These are phyloP conservation scores for Chrysophaeum taylorii DNA, from an alignment of 352 stramenopile species.

Conservation along the genomic window DNA sequence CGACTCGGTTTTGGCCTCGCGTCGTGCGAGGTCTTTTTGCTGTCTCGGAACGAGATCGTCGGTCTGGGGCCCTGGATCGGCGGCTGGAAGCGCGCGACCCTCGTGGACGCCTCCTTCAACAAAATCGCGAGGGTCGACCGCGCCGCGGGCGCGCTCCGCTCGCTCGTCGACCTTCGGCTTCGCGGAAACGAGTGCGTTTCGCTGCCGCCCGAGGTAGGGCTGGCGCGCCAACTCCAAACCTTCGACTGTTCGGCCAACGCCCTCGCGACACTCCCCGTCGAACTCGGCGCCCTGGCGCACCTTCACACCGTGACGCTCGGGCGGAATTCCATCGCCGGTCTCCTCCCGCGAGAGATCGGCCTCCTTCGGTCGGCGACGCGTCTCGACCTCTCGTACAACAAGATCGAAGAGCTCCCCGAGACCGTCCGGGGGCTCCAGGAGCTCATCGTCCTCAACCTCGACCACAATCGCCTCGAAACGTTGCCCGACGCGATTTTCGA, in stretches of 20 bases:
- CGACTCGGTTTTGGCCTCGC: not conserved
- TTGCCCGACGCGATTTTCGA: not conserved
- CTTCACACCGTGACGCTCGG: not conserved
- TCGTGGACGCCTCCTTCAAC: not conserved
- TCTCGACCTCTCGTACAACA: not conserved
- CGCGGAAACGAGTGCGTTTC: not conserved
- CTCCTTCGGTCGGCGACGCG: not conserved
- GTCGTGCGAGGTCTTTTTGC: not conserved
- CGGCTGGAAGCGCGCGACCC: not conserved
- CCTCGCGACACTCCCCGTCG: not conserved
- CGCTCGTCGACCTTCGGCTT: not conserved
- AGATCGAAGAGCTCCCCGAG: not conserved
- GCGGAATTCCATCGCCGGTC: not conserved
- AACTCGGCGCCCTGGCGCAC: not conserved
- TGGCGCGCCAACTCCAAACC: not conserved
- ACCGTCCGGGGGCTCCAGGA: not conserved
- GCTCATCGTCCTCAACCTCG: not conserved
- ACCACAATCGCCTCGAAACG: not conserved
- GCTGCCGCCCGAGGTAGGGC: slow-evolving; percentile 2
- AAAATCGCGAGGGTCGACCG: not conserved
- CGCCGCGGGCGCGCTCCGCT: not conserved
- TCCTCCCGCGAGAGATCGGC: not conserved
- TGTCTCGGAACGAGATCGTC: not conserved
- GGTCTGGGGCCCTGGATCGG: not conserved
- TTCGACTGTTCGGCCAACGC: not conserved